phyloP scores from a whole-genome alignment of 2,329 filamentous ascomycete genomes.

The Scytalidium lignicola region DNA sequence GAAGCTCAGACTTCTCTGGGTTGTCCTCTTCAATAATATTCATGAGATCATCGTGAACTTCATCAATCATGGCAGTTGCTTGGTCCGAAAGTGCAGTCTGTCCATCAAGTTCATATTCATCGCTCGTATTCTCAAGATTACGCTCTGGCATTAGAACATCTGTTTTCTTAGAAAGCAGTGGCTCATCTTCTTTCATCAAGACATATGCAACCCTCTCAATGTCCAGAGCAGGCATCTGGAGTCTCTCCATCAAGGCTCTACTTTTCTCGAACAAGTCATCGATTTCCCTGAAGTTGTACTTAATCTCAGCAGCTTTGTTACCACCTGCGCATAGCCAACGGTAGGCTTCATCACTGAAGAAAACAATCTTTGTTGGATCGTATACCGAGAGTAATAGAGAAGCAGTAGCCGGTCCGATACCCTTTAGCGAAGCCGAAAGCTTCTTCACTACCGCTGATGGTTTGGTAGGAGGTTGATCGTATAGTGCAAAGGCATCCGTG shows the following conservation, averaged over 20 bases:
- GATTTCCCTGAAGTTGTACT: conserved; percentile 69
- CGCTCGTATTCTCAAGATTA: conserved; percentile 16
- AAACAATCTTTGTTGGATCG: conserved; percentile 54
- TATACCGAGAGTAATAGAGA: conserved; percentile 66
- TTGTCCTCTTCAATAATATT: neutral
- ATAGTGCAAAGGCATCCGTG: conserved; percentile 43
- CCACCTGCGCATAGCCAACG: conserved; percentile 62
- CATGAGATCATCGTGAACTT: neutral
- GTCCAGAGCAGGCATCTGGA: conserved; percentile 54
- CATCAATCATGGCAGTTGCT: neutral
- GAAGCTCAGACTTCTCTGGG: too few relatives aligned
- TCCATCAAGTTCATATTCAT: conserved; percentile 17
- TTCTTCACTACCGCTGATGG: conserved; percentile 41
- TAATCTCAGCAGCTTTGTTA: conserved; percentile 46
- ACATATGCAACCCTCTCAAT: conserved; percentile 70
- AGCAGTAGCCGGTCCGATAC: conserved; percentile 75
- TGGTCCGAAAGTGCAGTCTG: neutral
- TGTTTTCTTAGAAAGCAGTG: conserved; percentile 15
- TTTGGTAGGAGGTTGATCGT: conserved; percentile 33
- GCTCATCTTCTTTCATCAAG: conserved; percentile 42
- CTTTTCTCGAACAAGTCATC: conserved; percentile 43
- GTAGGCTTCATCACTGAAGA: conserved; percentile 78
- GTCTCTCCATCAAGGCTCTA: conserved; percentile 37
- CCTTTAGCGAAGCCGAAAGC: conserved; percentile 55
- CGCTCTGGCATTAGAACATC: conserved; percentile 8